Conservation (phyloP, 257 asterid species). For the Haberlea rhodopensis region DNA sequence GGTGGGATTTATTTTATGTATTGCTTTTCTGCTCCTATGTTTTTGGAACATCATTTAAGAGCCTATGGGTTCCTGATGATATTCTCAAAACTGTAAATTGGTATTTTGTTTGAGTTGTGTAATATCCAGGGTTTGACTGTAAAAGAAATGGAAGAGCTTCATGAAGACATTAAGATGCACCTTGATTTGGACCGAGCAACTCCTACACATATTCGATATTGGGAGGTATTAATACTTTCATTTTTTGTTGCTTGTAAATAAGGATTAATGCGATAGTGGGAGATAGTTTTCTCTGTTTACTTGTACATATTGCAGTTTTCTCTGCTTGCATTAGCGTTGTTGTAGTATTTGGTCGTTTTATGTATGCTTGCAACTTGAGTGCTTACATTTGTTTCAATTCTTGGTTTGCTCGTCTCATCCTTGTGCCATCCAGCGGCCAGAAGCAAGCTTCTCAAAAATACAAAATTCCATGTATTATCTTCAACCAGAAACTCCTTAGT, state of each 20-base stretch:
- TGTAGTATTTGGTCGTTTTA: slow-evolving; percentile 21
- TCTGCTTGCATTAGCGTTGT: no score
- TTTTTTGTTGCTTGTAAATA: not conserved
- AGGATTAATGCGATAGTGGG: not conserved
- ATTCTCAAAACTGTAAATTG: slow-evolving; percentile 22
- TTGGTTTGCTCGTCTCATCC: slow-evolving; percentile 6
- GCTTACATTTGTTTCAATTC: slow-evolving; percentile 19
- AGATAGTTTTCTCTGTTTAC: slow-evolving; percentile 12
- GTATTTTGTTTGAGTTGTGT: slow-evolving; percentile 25
- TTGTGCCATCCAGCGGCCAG: no score
- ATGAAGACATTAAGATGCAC: slow-evolving; percentile 87
- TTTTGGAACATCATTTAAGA: slow-evolving; percentile 2
- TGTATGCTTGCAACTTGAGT: not conserved
- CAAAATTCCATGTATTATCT: no score
- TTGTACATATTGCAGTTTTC: no score
- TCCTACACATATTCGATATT: slow-evolving; percentile 67
- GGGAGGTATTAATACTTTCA: slow-evolving; percentile 62
- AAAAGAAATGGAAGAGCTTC: slow-evolving; percentile 92
- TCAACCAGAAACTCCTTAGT: no score
- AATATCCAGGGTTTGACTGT: slow-evolving; percentile 67
- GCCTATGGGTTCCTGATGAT: slow-evolving; percentile 7
- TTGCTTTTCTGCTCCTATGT: slow-evolving; percentile 8
- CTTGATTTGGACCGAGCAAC: slow-evolving; percentile 88
- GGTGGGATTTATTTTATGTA: slow-evolving; percentile 36
- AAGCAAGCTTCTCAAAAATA: no score